These are phyloP conservation scores for Balakata baccata DNA, from an alignment of 345 rosid species.

Conservation along the genomic window DNA sequence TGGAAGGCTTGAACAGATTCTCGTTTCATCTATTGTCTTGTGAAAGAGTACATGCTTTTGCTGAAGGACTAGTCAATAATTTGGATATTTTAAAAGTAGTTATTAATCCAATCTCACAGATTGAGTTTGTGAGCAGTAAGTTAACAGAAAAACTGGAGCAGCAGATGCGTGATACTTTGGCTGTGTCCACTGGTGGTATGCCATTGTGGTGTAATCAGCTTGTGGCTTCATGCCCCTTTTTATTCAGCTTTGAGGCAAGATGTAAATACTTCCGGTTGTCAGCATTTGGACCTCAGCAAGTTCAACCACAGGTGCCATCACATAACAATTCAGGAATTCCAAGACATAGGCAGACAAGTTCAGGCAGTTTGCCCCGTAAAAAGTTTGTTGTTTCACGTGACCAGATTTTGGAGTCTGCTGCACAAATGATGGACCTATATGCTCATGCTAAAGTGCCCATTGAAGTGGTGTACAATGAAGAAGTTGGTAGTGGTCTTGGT, in stretches of 20 bases:
- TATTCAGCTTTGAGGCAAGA: slow-evolving; percentile 80
- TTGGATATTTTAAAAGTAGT: slow-evolving; percentile 58
- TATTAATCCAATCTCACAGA: slow-evolving; percentile 49
- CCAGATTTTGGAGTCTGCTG: slow-evolving; percentile 68
- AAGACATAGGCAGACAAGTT: slow-evolving; percentile 47
- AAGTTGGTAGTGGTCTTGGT: slow-evolving; percentile 98
- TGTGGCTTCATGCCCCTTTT: slow-evolving; percentile 78
- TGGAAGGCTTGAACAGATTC: slow-evolving; percentile 66
- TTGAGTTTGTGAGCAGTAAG: slow-evolving; percentile 69
- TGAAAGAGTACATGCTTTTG: slow-evolving; percentile 58
- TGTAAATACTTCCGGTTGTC: slow-evolving; percentile 73
- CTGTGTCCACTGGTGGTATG: slow-evolving; percentile 62
- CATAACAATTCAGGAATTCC: slow-evolving; percentile 43
- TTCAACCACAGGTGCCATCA: slow-evolving; percentile 35
- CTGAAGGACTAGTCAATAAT: slow-evolving; percentile 58
- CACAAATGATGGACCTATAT: slow-evolving; percentile 72
- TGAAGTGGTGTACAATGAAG: slow-evolving; percentile 85
- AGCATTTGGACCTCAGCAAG: slow-evolving; percentile 62
- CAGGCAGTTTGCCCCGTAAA: slow-evolving; percentile 51
- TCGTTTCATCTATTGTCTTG: slow-evolving; percentile 62
- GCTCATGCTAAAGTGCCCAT: slow-evolving; percentile 54
- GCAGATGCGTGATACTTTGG: slow-evolving; percentile 78
- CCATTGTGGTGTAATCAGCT: slow-evolving; percentile 87
- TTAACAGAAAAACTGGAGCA: slow-evolving; percentile 92
- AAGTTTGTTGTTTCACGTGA: slow-evolving; percentile 77